Conservation (phyloP, 1,284 basidiomycete genomes). For the Kalmanozyma brasiliensis region DNA sequence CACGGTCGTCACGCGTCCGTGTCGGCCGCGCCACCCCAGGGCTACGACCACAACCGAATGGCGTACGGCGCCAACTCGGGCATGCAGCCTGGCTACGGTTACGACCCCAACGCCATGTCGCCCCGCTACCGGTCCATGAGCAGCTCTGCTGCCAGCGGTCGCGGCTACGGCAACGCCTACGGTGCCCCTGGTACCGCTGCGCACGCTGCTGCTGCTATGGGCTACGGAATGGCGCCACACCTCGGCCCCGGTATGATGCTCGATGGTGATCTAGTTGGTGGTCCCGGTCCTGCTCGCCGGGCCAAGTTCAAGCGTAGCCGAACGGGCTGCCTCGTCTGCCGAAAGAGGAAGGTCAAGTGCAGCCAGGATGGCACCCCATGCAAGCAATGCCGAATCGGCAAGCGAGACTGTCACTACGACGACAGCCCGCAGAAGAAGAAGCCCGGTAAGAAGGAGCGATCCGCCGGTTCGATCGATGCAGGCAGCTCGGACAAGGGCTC, state of each 20-base stretch:
- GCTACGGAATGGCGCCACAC: slow-evolving; percentile 48
- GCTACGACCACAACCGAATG: slow-evolving; percentile 46
- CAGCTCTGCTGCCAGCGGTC: slow-evolving; percentile 46
- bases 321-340: slow-evolving; percentile 61
- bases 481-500: slow-evolving; percentile 42
- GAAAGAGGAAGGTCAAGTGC: slow-evolving; percentile 64
- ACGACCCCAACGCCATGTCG: slow-evolving; percentile 45
- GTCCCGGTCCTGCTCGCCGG: slow-evolving; percentile 50
- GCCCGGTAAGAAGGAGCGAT: slow-evolving; percentile 42
- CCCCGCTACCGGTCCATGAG: slow-evolving; percentile 55
- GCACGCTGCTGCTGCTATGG: slow-evolving; percentile 41
- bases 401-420: slow-evolving; percentile 63
- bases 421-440: slow-evolving; percentile 57
- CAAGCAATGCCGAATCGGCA: slow-evolving; percentile 62
- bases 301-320: slow-evolving; percentile 61
- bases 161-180: slow-evolving; percentile 40
- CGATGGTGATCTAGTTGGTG: slow-evolving; percentile 43
- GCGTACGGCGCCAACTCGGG: slow-evolving; percentile 41
- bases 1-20: slow-evolving; percentile 51
- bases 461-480: slow-evolving; percentile 33
- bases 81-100: slow-evolving; percentile 34
- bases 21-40: slow-evolving; percentile 41
- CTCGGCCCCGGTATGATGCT: slow-evolving; percentile 45
- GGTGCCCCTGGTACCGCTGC: slow-evolving; percentile 43
- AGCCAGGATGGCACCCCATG: slow-evolving; percentile 61